Evolutionary conservation across 148 eudicot species (phyloP), one percentile per base, ranked within the genome.

Genomic region (Hydrangea macrophylla): DNA sequence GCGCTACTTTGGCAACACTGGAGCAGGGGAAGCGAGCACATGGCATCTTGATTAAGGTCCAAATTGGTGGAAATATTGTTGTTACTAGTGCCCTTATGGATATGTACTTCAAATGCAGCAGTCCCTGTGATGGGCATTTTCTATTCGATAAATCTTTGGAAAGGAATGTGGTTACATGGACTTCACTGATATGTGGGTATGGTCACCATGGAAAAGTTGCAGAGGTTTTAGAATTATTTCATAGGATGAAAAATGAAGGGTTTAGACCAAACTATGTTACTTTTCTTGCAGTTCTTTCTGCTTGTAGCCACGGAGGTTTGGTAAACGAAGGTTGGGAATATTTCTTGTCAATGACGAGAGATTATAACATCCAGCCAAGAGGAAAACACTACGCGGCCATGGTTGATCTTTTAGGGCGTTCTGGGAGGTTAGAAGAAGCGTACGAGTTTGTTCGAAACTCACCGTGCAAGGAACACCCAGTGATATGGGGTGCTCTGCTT

Each of bases 251-350:
- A 50, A 73, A 73, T 68, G 90, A 88, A 79, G 96, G 97, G 30
- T 70, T 86, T 44, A 84, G 68, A 50, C 98, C 97, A 36, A 87
- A 88, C 61, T 80, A 80, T 70, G 90, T 90, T 24, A 86, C 97
- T 17, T 94, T 90, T 78, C 85, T 94, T 64, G 92, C 87, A 26
- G 97, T 94, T 45, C 91, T 94, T 64, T 83, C 83, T 80, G 97
- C 98, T 73, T 94, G 98, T 79, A 86, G 93, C 78, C 96, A 88
- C 81, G 87, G 89, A 60, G 98, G 98, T 69, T 78, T 90, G 73
- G 92, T 94, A 23, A 72, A 79, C 60, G 82, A 90, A 72, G 97
- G 96, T 33, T 75, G 88, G 82, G 73, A 82, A 64, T 86, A 86
- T 62, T 90, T 90, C 67, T 64, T 60, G 5, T 86, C 85, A 26